Evolutionary conservation across 441 rosid genomes (phyloP).

Genomic region (Bocquillonia castaneifolia): DNA sequence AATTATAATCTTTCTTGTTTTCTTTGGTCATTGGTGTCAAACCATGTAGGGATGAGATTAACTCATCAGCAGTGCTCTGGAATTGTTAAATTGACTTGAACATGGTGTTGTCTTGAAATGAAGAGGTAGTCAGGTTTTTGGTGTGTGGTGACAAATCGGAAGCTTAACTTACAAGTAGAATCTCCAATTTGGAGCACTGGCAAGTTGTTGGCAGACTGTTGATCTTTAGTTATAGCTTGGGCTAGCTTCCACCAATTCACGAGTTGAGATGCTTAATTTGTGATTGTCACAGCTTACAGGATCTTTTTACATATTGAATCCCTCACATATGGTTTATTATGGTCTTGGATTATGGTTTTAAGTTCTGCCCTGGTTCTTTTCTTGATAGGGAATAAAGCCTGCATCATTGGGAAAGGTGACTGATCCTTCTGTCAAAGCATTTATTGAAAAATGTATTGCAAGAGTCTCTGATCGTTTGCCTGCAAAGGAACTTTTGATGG

Average conservation of each 20-base stretch:
- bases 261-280: background rate
- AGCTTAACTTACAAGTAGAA: background rate
- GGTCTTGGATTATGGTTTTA: background rate
- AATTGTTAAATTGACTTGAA: background rate
- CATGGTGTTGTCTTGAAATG: background rate
- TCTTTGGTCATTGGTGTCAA: background rate
- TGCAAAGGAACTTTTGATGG: constrained; percentile 77
- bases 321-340: background rate
- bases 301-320: background rate
- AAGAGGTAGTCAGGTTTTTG: background rate
- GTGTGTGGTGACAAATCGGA: background rate
- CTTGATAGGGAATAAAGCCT: constrained; percentile 75
- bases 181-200: background rate
- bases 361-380: constrained; percentile 13
- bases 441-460: constrained; percentile 88
- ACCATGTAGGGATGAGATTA: background rate
- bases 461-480: constrained; percentile 62
- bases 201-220: background rate
- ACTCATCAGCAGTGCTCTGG: background rate
- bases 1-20: background rate
- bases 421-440: constrained; percentile 53
- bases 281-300: background rate
- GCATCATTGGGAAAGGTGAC: constrained; percentile 76
- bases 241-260: background rate
- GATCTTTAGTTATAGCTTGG: too few relatives aligned